phyloP scores from a whole-genome alignment of 371 early-diverging fungal species.

The Rhizopus stolonifer region DNA sequence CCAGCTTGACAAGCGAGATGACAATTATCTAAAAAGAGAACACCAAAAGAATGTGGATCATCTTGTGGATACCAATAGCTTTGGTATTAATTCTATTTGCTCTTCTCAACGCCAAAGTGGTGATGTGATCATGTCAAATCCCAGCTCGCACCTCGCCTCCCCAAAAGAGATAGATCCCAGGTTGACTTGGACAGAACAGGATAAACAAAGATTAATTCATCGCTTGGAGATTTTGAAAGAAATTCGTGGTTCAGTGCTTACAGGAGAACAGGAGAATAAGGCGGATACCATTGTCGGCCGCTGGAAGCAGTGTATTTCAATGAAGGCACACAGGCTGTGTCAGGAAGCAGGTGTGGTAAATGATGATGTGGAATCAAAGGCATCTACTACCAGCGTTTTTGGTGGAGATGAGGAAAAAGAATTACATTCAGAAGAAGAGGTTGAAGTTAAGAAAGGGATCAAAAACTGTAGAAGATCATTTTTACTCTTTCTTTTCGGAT shows the following conservation, averaged over 20 bases:
- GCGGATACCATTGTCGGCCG: constrained; percentile 3
- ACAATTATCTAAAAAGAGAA: neutral
- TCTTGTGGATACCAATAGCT: constrained; percentile 2
- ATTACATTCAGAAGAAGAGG: neutral
- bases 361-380: neutral
- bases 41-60: constrained; percentile 20
- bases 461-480: constrained; percentile 12
- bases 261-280: neutral
- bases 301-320: constrained; percentile 12
- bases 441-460: neutral
- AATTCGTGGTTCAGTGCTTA: constrained; percentile 10
- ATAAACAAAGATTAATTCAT: constrained; percentile 11
- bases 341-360: constrained; percentile 7
- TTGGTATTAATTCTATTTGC: neutral
- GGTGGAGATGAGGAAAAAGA: constrained; percentile 5
- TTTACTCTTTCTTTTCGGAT: constrained; percentile 23
- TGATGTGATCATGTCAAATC: neutral
- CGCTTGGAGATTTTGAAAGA: constrained; percentile 20
- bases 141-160: neutral
- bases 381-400: neutral
- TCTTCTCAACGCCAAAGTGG: neutral
- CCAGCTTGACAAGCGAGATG: constrained; percentile 1
- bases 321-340: constrained; percentile 12
- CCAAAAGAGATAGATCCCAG: neutral
- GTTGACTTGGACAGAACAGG: constrained; percentile 5